Base-by-base conservation (phyloP, 2,329 filamentous ascomycete genomes). In the Trichophaea hybrida region DNA sequence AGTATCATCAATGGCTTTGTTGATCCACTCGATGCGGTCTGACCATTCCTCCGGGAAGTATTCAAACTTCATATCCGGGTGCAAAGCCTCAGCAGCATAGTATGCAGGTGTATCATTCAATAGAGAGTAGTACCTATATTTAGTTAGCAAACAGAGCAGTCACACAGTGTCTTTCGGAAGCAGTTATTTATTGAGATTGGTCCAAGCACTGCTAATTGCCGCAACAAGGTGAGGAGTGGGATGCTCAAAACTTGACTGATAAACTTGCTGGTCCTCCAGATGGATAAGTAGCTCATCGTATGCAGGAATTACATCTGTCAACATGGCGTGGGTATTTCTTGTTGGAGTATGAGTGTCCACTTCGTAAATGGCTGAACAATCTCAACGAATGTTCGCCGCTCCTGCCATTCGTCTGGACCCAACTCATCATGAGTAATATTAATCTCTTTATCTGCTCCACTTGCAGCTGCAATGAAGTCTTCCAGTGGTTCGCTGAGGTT, bases 401-500 rank as follows among this genome's bases (percentile, higher is more conserved):
- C 2, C 31, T 44, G 10, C 56, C 56, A 61, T n/a, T 62, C 54
- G 24, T 59, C n/a, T 1, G 8, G 10, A 5, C 31, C 43, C 3
- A 64, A 8, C 8, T 49, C 5, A 46, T 60, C 54, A 2, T 17
- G 10, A 31, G 40, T 31, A 3, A 51, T 32, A 6, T 8, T 3
- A n/a, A 57, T 44, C 0, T 46, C 1, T 6, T 49, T 13, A 59
- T 54, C 13, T 34, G 57, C 12, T 7, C 40, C 40, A 17, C 53
- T 58, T 12, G 48, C 8, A 13, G 12, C 15, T 6, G 33, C 33
- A 8, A 40, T 43, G 43, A 53, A 51, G 17, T 52, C 50, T 32
- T 64, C 43, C 40, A 64, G 48, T 13, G 56, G 43, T 32, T 57
- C 15, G 1, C 50, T 46, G 32, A 62, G 55, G n/a, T 32, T 32